Evolutionary conservation across 208 protist species (phyloP).

Genomic region (Herpetomonas tarakana): DNA sequence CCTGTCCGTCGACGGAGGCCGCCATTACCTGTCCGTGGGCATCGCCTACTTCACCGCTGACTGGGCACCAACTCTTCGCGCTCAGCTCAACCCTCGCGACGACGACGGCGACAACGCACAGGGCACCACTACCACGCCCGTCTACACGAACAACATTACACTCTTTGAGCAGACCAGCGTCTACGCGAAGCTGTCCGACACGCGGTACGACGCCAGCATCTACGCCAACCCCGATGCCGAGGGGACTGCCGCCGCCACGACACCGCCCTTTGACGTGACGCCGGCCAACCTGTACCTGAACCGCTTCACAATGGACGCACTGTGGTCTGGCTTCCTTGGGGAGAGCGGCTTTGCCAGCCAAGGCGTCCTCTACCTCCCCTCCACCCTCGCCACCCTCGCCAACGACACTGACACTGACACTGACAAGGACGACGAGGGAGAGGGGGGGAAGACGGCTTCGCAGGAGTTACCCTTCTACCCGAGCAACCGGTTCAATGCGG

Average conservation of each 20-base stretch:
- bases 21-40: constrained; percentile 53
- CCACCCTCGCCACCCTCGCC: constrained; percentile 4
- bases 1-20: constrained; percentile 67
- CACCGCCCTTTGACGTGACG: constrained; percentile 14
- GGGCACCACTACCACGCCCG: background rate
- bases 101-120: constrained; percentile 22
- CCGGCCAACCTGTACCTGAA: constrained; percentile 24
- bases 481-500: background rate
- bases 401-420: background rate
- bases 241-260: background rate
- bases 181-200: constrained; percentile 39
- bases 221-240: constrained; percentile 1
- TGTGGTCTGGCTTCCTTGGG: constrained; percentile 67
- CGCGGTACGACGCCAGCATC: constrained; percentile 31
- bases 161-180: constrained; percentile 49
- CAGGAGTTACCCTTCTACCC: constrained; percentile 10
- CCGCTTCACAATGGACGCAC: constrained; percentile 40
- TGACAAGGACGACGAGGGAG: background rate
- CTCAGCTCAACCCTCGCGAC: constrained; percentile 18
- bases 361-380: constrained; percentile 52
- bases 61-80: constrained; percentile 59
- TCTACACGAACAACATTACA: constrained; percentile 16
- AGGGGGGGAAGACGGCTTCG: background rate
- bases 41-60: constrained; percentile 53
- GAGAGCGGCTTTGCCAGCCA: constrained; percentile 35